Evolutionary conservation across 805 yeast species (phyloP), one percentile per base, ranked within the genome.

Genomic region (Candida orba): DNA sequence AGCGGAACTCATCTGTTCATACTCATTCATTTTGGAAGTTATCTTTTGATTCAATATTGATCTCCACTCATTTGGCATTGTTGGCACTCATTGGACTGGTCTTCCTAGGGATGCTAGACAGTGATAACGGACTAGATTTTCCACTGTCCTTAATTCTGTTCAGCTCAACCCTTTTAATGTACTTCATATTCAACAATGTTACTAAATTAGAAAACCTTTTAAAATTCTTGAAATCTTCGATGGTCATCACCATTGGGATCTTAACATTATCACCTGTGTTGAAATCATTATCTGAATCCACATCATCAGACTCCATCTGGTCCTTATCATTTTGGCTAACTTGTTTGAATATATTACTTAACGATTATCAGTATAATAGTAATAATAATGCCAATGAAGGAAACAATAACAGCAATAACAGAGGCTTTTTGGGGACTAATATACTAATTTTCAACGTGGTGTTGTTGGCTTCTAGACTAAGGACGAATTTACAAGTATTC

Each of bases 291-390:
- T 88, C 96, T 0, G 78, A 80, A 54, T 84, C 96, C 0, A 88
- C 96, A 0, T 79, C 96, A 0, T 83, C 93, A 0, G 98, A 93
- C 65, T 87, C 96, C 14, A 88, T 93, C 47, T 91, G 98, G 97
- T 89, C 95, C 0, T 63, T 93, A 5, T 78, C 95, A 8, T 79
- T 82, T 38, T 83, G 96, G 80, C 67, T 93, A 14, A 79, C 85
- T 29, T 52, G 87, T 10, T 66, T 80, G 36, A 88, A 88, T 54
- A 65, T 89, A 3, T 56, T 81, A 23, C 71, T 80, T 52, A 80
- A 82, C 57, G 86, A 86, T 62, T 82, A 84, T 59, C 73, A 84
- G 32, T 68, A 75, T 54, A 76, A 75, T 48, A 15, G n/a, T 20
- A 29, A n/a, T 6, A 30, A 25, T 5, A 57, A 30, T 6, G 9